Percentiles rank a stretch among this genome's conserved stretches.
phyloP scores from a whole-genome alignment of 2,329 filamentous ascomycete genomes.

The Trichoderma sp. region DNA sequence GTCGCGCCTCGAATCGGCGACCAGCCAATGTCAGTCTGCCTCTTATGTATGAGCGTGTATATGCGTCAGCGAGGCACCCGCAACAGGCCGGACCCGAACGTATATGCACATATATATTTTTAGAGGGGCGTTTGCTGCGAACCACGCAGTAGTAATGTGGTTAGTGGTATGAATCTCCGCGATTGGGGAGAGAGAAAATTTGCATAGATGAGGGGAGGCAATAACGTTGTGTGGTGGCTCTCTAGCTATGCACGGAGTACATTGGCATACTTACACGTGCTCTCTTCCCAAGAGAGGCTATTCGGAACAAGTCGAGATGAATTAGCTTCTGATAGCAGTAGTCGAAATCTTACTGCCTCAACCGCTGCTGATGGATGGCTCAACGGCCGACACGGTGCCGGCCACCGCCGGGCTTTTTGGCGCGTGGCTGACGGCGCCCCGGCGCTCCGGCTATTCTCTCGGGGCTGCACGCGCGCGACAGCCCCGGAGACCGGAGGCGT shows the following conservation, averaged over 20 bases:
- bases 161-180: background rate
- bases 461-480: conserved; percentile 14
- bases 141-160: background rate
- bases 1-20: conserved; percentile 17
- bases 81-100: conserved; percentile 15
- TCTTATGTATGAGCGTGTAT: conserved; percentile 1
- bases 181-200: conserved; percentile 4
- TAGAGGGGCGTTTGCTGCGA: conserved; percentile 18
- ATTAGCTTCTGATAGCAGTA: background rate
- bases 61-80: conserved; percentile 16
- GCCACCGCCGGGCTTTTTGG: conserved; percentile 15
- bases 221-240: background rate
- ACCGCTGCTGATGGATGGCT: background rate
- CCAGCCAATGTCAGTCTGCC: background rate
- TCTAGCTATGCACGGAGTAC: background rate
- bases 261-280: background rate
- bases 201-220: background rate
- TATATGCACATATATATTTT: conserved; percentile 4
- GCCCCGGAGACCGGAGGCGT: conserved; percentile 15
- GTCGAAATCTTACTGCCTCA: background rate
- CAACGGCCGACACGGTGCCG: conserved; percentile 11
- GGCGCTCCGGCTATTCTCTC: conserved; percentile 23
- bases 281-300: background rate
- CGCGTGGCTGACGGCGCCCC: conserved; percentile 8
- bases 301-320: background rate